phyloP scores from a whole-genome alignment of 257 asterid genomes.

The Voacanga thouarsii region DNA sequence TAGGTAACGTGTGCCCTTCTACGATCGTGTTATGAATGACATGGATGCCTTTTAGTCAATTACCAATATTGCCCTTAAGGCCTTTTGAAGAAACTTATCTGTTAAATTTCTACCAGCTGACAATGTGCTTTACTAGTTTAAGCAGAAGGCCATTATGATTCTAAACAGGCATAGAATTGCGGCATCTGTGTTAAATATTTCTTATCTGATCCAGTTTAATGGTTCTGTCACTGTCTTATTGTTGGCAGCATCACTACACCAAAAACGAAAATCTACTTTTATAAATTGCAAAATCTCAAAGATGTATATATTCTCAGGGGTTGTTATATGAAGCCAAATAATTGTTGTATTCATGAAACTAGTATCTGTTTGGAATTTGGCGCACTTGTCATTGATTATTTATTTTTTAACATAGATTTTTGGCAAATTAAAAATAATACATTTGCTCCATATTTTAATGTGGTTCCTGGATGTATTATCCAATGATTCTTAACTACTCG shows the following conservation, averaged over 20 bases:
- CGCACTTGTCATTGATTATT: not conserved
- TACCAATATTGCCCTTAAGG: not conserved
- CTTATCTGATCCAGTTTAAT: not conserved
- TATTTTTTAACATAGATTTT: not conserved
- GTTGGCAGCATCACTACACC: constrained; percentile 4
- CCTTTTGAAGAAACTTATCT: too few relatives aligned
- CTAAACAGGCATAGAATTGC: not conserved
- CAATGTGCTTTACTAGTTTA: too few relatives aligned
- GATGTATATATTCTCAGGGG: not conserved
- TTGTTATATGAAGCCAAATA: not conserved
- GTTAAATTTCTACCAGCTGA: too few relatives aligned
- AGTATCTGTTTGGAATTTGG: not conserved
- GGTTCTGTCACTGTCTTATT: constrained; percentile 4
- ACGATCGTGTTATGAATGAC: not conserved
- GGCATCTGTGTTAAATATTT: not conserved
- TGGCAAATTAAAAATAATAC: not conserved
- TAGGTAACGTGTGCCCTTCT: not conserved
- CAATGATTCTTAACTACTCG: not conserved
- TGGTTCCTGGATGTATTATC: constrained; percentile 5
- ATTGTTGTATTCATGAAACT: not conserved
- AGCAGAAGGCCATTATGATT: too few relatives aligned
- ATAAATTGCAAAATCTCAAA: too few relatives aligned
- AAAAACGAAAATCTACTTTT: not conserved
- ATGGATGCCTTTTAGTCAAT: not conserved
- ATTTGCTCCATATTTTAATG: not conserved